Evolutionary conservation across 768 basidiomycete species (phyloP), one percentile per base, ranked within the genome.

Genomic region (Lactarius trivialis): DNA sequence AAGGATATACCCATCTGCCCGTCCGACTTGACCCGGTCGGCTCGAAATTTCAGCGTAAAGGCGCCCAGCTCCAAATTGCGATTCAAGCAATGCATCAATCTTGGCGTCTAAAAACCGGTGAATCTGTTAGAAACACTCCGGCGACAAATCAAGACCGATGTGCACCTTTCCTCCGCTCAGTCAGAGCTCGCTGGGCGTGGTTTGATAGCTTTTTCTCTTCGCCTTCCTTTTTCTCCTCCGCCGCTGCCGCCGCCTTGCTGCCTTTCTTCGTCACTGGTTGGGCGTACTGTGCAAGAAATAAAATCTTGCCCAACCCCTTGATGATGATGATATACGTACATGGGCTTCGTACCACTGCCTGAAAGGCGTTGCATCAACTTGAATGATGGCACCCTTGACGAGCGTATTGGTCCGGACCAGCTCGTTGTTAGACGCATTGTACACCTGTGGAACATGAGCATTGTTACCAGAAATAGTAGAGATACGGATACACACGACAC

Each of bases 351-450:
- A 99, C 95, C 95, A 98, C 80, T 98, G 95, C 69, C 95, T 86
- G 91, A 98, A 99, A 66, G 97, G 97, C 34, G 96, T 87, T 66
- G 97, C 96, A 79, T 99, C 97, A 72, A 99, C 76, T 76, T 98
- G 95, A 77, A 99, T 91, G 78, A 99, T 89, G 68, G 90, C 90
- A 65, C 88, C 82, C 82, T 96, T 98, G 74, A 99, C 97, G 61
- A 99, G 87, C 59, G 97, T 99, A 82, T 99, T 98, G 71, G 97
- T 99, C 71, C 97, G 92, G 73, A 99, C 96, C 72, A 98, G 86
- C 79, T 99, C 97, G 80, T 99, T 99, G 86, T 98, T 99, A 67
- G 97, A 95, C 51, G 97, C 86, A 76, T 98, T 99, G 85, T 98
- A 99, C 54, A 93, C 91, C 93, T 95, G 65, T 4, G 49, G 45